Percentiles rank a stretch among this genome's conserved stretches.
phyloP scores from a whole-genome alignment of 345 rosid species.

The Chamaenerion angustifolium region DNA sequence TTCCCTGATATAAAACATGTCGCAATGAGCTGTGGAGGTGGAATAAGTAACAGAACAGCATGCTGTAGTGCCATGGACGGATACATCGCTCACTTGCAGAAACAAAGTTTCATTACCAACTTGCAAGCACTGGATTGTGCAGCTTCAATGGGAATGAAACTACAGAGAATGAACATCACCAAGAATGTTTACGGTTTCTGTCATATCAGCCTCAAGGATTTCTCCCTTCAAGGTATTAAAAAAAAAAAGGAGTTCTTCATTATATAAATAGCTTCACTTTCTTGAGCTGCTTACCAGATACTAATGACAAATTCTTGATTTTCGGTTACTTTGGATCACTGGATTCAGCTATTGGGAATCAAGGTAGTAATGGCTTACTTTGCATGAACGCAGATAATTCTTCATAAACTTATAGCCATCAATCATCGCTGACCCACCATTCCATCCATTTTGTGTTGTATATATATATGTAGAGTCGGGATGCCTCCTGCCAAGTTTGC shows the following conservation, averaged over 20 bases:
- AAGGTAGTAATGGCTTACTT: conserved; percentile 28
- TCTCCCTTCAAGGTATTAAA: conserved; percentile 81
- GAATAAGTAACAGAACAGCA: conserved; percentile 34
- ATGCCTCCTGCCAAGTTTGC: conserved; percentile 91
- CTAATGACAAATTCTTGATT: conserved; percentile 2
- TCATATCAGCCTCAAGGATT: conserved; percentile 87
- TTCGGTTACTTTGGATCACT: not conserved
- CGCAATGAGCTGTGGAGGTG: conserved; percentile 45
- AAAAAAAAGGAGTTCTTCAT: not conserved
- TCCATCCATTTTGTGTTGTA: not conserved
- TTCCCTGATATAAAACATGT: conserved; percentile 64
- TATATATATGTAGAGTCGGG: conserved; percentile 43
- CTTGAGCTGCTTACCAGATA: conserved; percentile 1
- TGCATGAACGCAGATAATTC: not conserved
- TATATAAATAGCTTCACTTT: not conserved
- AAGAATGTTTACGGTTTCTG: conserved; percentile 60
- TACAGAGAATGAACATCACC: conserved; percentile 53
- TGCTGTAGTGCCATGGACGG: conserved; percentile 76
- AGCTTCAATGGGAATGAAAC: conserved; percentile 47
- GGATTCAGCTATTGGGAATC: conserved; percentile 24
- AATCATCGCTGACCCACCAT: not conserved
- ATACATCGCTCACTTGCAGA: conserved; percentile 83
- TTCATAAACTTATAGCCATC: too few relatives aligned
- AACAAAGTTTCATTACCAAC: conserved; percentile 85
- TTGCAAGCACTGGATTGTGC: conserved; percentile 94